phyloP scores from a whole-genome alignment of 768 basidiomycete genomes.

The Russula compacta region DNA sequence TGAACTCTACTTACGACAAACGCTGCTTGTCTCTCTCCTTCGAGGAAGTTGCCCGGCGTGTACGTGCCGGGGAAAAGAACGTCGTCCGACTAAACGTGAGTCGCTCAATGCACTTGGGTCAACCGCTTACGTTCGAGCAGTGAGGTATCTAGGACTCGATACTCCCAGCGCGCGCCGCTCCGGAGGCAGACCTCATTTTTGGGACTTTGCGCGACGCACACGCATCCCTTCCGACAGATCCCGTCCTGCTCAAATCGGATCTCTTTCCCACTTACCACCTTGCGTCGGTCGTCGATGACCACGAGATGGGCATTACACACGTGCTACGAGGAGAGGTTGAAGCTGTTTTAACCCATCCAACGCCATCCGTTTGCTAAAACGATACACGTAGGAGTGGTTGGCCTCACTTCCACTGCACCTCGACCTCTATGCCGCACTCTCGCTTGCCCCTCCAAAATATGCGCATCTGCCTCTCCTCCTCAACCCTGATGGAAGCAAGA shows the following conservation, averaged over 20 bases:
- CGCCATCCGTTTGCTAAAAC: not conserved
- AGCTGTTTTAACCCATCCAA: not conserved
- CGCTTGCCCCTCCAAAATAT: constrained; percentile 64
- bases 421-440: constrained; percentile 75
- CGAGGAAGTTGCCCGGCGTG: constrained; percentile 71
- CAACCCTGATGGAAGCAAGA: constrained; percentile 85
- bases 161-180: constrained; percentile 40
- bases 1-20: constrained; percentile 79
- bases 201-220: constrained; percentile 65
- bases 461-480: constrained; percentile 88
- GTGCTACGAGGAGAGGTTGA: constrained; percentile 87
- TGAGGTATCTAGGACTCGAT: constrained; percentile 42
- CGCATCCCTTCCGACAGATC: constrained; percentile 76
- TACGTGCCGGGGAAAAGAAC: constrained; percentile 66
- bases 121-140: constrained; percentile 3
- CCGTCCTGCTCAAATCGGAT: constrained; percentile 87
- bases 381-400: constrained; percentile 75
- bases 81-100: constrained; percentile 84
- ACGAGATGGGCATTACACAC: constrained; percentile 93
- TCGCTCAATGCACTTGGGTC: constrained; percentile 2
- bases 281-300: constrained; percentile 92
- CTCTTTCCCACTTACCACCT: constrained; percentile 94
- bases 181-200: constrained; percentile 62
- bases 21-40: constrained; percentile 77
- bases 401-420: constrained; percentile 88